Base-by-base conservation (phyloP, 139 green algal species). In the Volvox africanus region DNA sequence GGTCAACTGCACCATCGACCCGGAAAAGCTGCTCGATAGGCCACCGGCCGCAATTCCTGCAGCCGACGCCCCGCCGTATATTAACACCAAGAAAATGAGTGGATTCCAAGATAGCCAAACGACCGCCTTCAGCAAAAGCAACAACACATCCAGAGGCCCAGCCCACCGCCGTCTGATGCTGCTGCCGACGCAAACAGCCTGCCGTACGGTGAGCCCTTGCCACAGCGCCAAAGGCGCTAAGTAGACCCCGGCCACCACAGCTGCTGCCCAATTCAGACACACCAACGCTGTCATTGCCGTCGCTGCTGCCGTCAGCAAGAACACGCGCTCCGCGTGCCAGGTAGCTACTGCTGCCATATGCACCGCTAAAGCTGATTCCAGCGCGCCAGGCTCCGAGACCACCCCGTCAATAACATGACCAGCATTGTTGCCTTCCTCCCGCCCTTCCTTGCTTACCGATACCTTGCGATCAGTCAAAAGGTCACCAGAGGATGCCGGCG, bases 261-360 rank as follows among this genome's bases (percentile, higher is more conserved):
- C 90, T 21, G 94, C 82, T 11, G 93, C 92, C 94, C 95, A 96
- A 76, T 96, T 95, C 65, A 94, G 61, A 78, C 95, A 96, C 0
- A 92, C 91, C 37, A 95, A 69, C 28, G 89, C 92, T 37, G 95
- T 92, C 50, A 95, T 76, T 0, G 69, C 80, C 61, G 78, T 90
- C 35, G 92, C 93, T 32, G 88, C 80, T 61, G 83, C 71, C 84
- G 91, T 93, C 36, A 94, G 62, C 62, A 90, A 44, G 21, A 83
- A 44, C 24, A 86, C 80, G 13, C 92, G 85, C 88, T 89, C 68
- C 65, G 86, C 71, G 26, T 84, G 73, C 87, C 85, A 87, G 71
- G 20, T 61, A 75, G 37, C 61, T 71, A n/a, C 89, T 71, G 35
- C 73, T 37, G 33, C 32, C 44, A 55, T 55, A 55, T 55, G 44